A percentile compares a stretch with the other conserved stretches of the same genome.
Conservation (phyloP, 257 asterid species). For the Apocynum venetum region DNA sequence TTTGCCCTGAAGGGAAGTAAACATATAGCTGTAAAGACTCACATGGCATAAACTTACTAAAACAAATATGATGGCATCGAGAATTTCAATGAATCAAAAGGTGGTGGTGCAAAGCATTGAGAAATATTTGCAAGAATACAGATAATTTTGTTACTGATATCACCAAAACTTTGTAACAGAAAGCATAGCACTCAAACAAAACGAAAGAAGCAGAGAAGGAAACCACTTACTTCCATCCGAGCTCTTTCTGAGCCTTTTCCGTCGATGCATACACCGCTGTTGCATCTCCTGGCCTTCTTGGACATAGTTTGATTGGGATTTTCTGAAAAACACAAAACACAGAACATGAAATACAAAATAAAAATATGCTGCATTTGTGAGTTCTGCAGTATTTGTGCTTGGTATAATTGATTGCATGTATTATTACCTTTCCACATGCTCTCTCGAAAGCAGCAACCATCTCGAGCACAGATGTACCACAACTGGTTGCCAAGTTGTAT, state of each 20-base stretch:
- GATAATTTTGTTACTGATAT: background rate
- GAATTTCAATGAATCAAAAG: background rate
- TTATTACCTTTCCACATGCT: slow-evolving; percentile 73
- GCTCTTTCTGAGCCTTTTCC: slow-evolving; percentile 68
- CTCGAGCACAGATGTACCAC: slow-evolving; percentile 88
- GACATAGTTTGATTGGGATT: slow-evolving; percentile 72
- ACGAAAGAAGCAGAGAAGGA: background rate
- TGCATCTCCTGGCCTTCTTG: slow-evolving; percentile 90
- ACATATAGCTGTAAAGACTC: background rate
- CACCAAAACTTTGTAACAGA: background rate
- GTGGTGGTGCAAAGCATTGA: background rate
- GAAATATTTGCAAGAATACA: background rate
- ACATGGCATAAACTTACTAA: no score
- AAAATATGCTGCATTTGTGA: background rate
- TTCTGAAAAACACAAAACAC: slow-evolving; percentile 35
- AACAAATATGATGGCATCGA: background rate
- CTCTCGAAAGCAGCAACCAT: slow-evolving; percentile 83
- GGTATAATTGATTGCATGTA: background rate
- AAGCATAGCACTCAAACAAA: background rate
- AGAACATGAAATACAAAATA: background rate
- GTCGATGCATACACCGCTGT: slow-evolving; percentile 91
- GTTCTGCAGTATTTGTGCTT: background rate
- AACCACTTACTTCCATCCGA: slow-evolving; percentile 86
- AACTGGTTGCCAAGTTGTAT: slow-evolving; percentile 89
- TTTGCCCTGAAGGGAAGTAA: slow-evolving; percentile 64